A percentile compares a stretch with the other conserved stretches of the same genome.
Conservation (phyloP, 2,329 filamentous ascomycete genomes). For the Aureobasidium musti region DNA sequence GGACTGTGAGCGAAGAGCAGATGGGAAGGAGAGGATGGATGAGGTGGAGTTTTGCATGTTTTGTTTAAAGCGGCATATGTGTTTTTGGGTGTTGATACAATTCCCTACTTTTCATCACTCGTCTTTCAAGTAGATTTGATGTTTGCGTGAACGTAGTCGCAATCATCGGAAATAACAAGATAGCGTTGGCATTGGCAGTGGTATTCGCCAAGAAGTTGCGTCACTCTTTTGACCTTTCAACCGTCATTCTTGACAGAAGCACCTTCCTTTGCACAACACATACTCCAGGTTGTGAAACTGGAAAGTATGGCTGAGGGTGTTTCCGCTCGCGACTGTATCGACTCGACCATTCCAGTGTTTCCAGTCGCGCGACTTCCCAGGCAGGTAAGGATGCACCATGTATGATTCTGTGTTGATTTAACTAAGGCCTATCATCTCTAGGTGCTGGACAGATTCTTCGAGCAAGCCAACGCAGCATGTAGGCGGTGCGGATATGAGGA, state of each 20-base stretch:
- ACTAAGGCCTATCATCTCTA: neutral
- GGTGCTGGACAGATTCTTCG: neutral
- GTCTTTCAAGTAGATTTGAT: neutral
- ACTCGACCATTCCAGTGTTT: constrained; percentile 5
- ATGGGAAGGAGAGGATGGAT: neutral
- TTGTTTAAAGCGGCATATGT: no score
- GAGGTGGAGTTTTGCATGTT: no score
- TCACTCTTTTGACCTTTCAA: neutral
- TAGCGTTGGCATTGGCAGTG: no score
- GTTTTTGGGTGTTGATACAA: no score
- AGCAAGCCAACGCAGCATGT: neutral
- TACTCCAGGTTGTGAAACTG: neutral
- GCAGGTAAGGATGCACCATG: neutral
- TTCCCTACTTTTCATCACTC: no score
- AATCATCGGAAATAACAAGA: no score
- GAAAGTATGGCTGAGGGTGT: neutral
- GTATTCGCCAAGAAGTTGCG: neutral
- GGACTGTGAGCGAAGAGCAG: constrained; percentile 33
- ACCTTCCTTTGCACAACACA: neutral
- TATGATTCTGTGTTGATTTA: neutral
- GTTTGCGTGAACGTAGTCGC: no score
- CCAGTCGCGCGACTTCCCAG: neutral
- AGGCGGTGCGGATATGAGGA: neutral
- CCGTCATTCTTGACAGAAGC: neutral
- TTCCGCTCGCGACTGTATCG: neutral